These are phyloP conservation scores for Blepharisma undulans DNA, from an alignment of 169 alveolate genomes.

Conservation along the genomic window DNA sequence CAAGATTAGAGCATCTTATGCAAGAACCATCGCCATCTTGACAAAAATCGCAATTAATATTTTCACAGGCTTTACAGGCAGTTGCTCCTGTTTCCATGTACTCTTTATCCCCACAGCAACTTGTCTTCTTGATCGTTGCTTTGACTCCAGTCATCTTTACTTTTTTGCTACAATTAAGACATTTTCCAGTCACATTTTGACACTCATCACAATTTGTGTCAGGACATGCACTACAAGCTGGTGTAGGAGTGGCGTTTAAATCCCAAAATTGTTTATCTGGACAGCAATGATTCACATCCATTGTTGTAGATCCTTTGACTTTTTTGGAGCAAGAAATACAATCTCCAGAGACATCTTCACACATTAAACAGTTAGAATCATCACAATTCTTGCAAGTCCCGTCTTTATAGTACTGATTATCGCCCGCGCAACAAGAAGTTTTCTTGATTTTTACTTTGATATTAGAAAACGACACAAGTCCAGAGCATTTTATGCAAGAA, in stretches of 20 bases:
- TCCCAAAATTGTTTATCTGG: not conserved
- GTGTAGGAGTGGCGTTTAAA: not conserved
- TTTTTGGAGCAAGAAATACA: not conserved
- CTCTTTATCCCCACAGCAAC: not conserved
- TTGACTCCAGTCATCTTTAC: not conserved
- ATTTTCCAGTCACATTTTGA: not conserved
- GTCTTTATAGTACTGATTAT: too few relatives aligned
- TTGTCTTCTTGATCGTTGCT: not conserved
- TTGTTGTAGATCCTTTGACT: not conserved
- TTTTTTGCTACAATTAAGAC: not conserved
- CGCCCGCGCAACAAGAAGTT: too few relatives aligned
- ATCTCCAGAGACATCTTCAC: too few relatives aligned
- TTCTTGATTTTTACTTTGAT: too few relatives aligned
- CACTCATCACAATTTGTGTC: not conserved
- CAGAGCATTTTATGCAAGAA: too few relatives aligned
- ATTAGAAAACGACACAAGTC: too few relatives aligned
- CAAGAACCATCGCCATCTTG: too few relatives aligned
- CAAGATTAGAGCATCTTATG: too few relatives aligned
- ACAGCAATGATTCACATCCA: not conserved
- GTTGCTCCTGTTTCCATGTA: not conserved
- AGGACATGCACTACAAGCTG: not conserved
- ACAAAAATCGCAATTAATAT: too few relatives aligned
- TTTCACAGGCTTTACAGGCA: not conserved
- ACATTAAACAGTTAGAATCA: too few relatives aligned
- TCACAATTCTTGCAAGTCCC: too few relatives aligned